Conservation (phyloP, 768 basidiomycete genomes). For the Mycena epipterygia region DNA sequence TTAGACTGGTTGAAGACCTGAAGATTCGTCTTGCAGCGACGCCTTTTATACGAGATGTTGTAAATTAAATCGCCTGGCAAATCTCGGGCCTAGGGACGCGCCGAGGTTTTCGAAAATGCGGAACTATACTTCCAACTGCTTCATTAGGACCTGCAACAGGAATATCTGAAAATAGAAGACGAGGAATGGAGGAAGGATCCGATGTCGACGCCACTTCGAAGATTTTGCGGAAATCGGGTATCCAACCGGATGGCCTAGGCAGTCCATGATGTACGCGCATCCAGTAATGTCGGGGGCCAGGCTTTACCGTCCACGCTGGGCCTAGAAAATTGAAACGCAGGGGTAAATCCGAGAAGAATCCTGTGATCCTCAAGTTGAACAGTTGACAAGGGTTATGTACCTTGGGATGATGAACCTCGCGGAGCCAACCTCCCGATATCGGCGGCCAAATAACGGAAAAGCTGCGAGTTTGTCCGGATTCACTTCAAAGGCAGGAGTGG, state of each 20-base stretch:
- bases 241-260: conserved; percentile 18
- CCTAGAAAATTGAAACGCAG: conserved; percentile 11
- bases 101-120: conserved; percentile 18
- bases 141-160: neutral
- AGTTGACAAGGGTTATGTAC: neutral
- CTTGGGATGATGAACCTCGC: neutral
- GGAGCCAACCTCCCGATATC: neutral
- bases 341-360: conserved; percentile 3
- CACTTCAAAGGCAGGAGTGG: too few relatives aligned
- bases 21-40: neutral
- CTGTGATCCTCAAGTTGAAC: neutral
- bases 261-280: neutral
- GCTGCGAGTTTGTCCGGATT: too few relatives aligned
- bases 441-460: neutral
- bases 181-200: neutral
- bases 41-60: conserved; percentile 13
- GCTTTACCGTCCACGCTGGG: neutral
- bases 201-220: neutral
- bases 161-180: conserved; percentile 6
- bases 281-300: neutral
- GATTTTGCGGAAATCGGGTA: neutral
- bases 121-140: neutral
- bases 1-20: conserved; percentile 2
- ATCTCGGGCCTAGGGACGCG: neutral
- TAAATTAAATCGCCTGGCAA: neutral